Evolutionary conservation across 1,139 yeast species (phyloP).

Genomic region (Hyphopichia pseudoburtonii): DNA sequence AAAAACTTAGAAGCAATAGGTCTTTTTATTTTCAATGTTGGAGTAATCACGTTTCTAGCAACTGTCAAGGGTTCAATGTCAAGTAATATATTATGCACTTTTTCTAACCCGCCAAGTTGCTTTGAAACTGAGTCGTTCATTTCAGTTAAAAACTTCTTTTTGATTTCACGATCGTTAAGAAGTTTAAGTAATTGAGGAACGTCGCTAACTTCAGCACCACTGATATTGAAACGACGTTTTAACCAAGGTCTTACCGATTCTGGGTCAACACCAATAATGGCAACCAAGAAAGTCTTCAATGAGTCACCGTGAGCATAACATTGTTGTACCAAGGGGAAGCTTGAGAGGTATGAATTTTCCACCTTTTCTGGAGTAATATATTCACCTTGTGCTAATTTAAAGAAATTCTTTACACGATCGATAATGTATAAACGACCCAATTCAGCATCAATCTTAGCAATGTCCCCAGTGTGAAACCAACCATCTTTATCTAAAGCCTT

Average conservation of each 20-base stretch:
- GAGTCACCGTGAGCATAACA: conserved; percentile 55
- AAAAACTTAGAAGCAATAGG: conserved; percentile 56
- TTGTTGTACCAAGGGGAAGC: conserved; percentile 28
- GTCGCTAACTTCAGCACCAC: conserved; percentile 14
- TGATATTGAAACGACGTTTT: conserved; percentile 15
- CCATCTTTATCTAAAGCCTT: conserved; percentile 57
- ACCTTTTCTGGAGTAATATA: conserved; percentile 37
- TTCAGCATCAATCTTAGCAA: conserved; percentile 27
- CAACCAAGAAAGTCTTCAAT: conserved; percentile 55
- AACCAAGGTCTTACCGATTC: conserved; percentile 14
- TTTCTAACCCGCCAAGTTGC: conserved; percentile 54
- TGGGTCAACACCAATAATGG: conserved; percentile 55
- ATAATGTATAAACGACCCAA: conserved; percentile 30
- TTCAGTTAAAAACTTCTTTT: conserved; percentile 24
- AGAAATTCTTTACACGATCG: conserved; percentile 41
- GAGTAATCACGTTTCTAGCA: conserved; percentile 67
- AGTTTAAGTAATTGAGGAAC: conserved; percentile 27
- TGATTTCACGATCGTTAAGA: conserved; percentile 29
- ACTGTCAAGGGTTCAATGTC: conserved; percentile 67
- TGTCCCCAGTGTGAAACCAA: conserved; percentile 45
- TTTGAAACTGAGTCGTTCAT: conserved; percentile 24
- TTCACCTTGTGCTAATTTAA: conserved; percentile 42
- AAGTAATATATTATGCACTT: conserved; percentile 58
- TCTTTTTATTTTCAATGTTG: conserved; percentile 74
- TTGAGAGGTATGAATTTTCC: conserved; percentile 31